Conservation (phyloP, 2,329 filamentous ascomycete species). For the Fusarium napiforme region DNA sequence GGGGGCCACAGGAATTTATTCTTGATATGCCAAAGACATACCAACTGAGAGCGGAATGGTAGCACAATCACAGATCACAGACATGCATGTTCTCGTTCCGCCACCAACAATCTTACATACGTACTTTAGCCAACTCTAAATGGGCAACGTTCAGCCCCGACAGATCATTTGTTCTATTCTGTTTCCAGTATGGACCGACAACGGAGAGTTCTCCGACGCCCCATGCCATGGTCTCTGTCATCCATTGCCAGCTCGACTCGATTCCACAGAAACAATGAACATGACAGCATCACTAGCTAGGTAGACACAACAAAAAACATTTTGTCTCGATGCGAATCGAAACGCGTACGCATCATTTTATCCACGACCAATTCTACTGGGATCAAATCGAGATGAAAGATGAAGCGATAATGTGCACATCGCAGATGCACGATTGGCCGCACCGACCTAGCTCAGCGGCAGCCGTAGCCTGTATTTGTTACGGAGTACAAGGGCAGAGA, state of each 20-base stretch:
- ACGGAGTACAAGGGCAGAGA: no score
- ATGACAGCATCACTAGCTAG: no score
- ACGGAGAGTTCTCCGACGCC: background rate
- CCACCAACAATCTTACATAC: background rate
- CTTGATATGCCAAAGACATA: no score
- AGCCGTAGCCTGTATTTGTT: no score
- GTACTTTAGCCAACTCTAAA: background rate
- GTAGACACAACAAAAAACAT: background rate
- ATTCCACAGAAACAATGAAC: background rate
- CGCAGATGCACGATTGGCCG: background rate
- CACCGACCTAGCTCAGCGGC: background rate
- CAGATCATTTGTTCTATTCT: background rate
- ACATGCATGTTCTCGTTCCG: no score
- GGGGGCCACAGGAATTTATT: background rate
- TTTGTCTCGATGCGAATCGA: no score
- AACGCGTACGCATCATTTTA: background rate
- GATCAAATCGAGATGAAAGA: background rate
- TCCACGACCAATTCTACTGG: background rate
- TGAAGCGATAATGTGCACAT: background rate
- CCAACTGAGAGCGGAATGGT: no score
- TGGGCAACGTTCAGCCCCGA: background rate
- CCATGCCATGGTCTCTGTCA: background rate
- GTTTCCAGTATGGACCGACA: background rate
- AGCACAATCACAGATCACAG: background rate
- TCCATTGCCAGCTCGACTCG: background rate